phyloP scores from a whole-genome alignment of 2,329 filamentous ascomycete genomes.

The Macrophomina pseudophaseolina region DNA sequence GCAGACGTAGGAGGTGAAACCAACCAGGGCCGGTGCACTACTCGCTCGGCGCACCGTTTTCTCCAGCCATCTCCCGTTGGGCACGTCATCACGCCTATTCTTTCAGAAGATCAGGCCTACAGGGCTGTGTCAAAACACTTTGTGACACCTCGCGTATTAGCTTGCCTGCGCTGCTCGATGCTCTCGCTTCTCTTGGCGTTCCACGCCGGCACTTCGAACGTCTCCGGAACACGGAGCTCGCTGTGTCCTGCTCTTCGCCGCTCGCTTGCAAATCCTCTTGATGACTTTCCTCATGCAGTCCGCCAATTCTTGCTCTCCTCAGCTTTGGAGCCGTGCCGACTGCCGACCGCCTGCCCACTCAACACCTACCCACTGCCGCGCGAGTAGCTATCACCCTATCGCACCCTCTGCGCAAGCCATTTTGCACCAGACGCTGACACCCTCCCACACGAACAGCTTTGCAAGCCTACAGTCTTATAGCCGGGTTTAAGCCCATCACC shows the following conservation, averaged over 20 bases:
- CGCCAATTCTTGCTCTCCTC: neutral
- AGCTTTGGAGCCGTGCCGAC: neutral
- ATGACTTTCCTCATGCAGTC: neutral
- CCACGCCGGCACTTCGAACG: conserved; percentile 15
- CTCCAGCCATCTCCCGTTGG: neutral
- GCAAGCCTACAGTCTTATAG: neutral
- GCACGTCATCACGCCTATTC: conserved; percentile 18
- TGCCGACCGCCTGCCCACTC: neutral
- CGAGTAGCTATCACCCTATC: conserved; percentile 1
- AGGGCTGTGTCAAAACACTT: conserved; percentile 23
- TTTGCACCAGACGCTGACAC: conserved; percentile 9
- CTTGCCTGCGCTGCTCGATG: neutral
- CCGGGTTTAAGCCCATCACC: neutral
- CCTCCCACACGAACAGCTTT: neutral
- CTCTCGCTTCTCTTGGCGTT: conserved; percentile 8
- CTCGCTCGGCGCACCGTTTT: neutral
- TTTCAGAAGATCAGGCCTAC: conserved; percentile 5
- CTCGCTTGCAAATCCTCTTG: conserved; percentile 12
- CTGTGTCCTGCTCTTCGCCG: neutral
- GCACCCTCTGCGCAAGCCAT: conserved; percentile 1
- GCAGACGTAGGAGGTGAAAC: neutral
- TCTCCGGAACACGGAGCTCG: conserved; percentile 17
- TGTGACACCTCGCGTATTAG: conserved; percentile 17
- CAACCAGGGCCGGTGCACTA: neutral
- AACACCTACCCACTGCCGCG: conserved; percentile 10